Base-by-base conservation (phyloP, 2,329 filamentous ascomycete genomes). In the Rhynchosporium graminicola region DNA sequence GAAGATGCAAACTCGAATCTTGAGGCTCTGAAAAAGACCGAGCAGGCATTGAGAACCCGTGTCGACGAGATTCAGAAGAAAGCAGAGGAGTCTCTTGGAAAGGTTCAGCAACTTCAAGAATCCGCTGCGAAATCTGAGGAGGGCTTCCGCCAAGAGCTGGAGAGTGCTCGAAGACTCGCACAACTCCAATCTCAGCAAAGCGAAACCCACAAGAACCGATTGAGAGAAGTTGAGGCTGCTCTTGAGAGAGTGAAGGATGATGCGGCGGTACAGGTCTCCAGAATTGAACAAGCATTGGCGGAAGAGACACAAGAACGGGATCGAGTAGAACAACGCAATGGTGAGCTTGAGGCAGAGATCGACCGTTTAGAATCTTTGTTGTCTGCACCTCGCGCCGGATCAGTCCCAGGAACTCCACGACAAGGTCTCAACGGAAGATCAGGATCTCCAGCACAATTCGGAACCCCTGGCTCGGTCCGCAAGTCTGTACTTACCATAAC, bases 51-150 rank as follows among this genome's bases (percentile, higher is more conserved):
- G 40, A 89, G 92, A 69, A 86, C 88, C 67, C 88, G 92, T 45
- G 80, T 98, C 38, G 90, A 93, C 33, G 91, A 95, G 63, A 82
- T 96, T 51, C 91, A 94, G 72, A 84, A 88, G 72, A 97, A 95
- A 78, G 88, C 91, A 1, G 93, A 98, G 63, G 91, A 97, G 63
- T 87, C 89, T 5, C 83, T 97, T 50, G 80, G 84, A 48, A 92
- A 88, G 72, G 86, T 97, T 36, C 92, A 97, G 72, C 88, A 92
- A 73, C 83, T 97, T 40, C 89, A 95, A 72, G 92, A 96, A 72
- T 85, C 91, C 26, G 89, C 90, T 31, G 88, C 91, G 1, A 86
- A 90, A 59, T 87, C 87, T n/a, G 88, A 96, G 65, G 90, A 97
- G 74, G 88, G 89, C 64, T 96, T 95, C 80, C 87, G 89, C 69